Conservation (phyloP, 208 protist genomes). For the Hexamita inflata region DNA sequence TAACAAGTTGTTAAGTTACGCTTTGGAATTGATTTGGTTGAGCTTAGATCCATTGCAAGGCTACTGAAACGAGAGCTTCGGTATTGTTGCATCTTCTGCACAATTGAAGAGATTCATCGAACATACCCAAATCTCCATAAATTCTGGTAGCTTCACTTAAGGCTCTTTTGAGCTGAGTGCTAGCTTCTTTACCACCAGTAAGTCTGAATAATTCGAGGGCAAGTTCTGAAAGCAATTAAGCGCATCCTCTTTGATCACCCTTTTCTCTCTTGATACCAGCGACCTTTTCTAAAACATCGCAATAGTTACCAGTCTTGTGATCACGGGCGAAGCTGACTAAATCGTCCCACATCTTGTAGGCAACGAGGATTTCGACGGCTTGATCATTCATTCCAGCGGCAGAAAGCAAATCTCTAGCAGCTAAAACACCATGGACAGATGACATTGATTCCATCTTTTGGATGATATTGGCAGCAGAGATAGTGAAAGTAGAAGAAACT, state of each 20-base stretch:
- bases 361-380: background rate
- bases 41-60: background rate
- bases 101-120: background rate
- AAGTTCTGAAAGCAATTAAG: background rate
- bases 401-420: background rate
- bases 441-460: conserved; percentile 4
- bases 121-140: conserved; percentile 1
- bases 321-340: background rate
- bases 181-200: background rate
- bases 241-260: background rate
- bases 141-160: background rate
- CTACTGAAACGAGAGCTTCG: background rate
- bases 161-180: background rate
- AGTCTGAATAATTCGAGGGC: background rate
- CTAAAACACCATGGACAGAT: background rate
- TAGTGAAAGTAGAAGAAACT: no score
- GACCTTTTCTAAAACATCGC: background rate
- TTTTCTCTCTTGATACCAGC: background rate
- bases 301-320: background rate
- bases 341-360: background rate
- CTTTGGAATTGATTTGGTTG: background rate
- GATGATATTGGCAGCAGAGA: background rate
- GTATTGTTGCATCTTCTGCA: background rate
- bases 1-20: background rate
- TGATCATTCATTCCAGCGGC: conserved; percentile 18